These are phyloP conservation scores for Aspergillus ochraceoroseus DNA, from an alignment of 2,329 filamentous ascomycete genomes.

Conservation along the genomic window DNA sequence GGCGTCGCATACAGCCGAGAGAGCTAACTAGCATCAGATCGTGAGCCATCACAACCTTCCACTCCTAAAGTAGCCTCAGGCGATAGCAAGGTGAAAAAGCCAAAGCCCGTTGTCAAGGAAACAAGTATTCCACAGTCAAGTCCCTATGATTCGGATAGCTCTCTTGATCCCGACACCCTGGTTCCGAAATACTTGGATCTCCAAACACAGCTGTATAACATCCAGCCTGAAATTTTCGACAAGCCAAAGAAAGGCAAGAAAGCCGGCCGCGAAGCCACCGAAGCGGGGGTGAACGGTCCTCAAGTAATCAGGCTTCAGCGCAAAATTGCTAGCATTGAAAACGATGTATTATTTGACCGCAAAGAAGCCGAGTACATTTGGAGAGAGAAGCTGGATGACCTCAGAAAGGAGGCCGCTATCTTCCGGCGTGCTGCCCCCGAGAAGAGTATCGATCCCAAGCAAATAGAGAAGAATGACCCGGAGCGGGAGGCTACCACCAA, in stretches of 20 bases:
- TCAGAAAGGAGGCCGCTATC: slow-evolving; percentile 57
- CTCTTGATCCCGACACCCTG: slow-evolving; percentile 70
- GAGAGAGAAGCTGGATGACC: slow-evolving; percentile 53
- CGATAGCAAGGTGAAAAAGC: slow-evolving; percentile 24
- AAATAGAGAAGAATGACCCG: slow-evolving; percentile 17
- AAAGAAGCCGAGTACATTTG: slow-evolving; percentile 61
- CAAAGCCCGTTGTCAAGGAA: slow-evolving; percentile 27
- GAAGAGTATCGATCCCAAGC: slow-evolving; percentile 53
- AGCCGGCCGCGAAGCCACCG: slow-evolving; percentile 25
- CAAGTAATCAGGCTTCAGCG: slow-evolving; percentile 62
- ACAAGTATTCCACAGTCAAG: slow-evolving; percentile 20
- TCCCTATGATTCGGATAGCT: slow-evolving; percentile 52
- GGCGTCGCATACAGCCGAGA: slow-evolving; percentile 14
- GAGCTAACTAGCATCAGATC: slow-evolving; percentile 31
- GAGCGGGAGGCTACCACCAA: slow-evolving; percentile 18
- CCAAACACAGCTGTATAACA: slow-evolving; percentile 62
- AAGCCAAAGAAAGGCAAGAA: slow-evolving; percentile 41
- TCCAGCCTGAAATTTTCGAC: slow-evolving; percentile 53
- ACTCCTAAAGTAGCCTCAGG: slow-evolving; percentile 23
- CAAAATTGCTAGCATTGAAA: slow-evolving; percentile 72
- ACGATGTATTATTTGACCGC: slow-evolving; percentile 69
- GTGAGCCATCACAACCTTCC: slow-evolving; percentile 28
- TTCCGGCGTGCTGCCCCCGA: slow-evolving; percentile 30
- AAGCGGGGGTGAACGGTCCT: slow-evolving; percentile 29
- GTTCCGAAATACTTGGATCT: slow-evolving; percentile 71